Percentiles rank a stretch among this genome's conserved stretches.
phyloP scores from a whole-genome alignment of 2,329 filamentous ascomycete genomes.

The Rutstroemia sydowiana region DNA sequence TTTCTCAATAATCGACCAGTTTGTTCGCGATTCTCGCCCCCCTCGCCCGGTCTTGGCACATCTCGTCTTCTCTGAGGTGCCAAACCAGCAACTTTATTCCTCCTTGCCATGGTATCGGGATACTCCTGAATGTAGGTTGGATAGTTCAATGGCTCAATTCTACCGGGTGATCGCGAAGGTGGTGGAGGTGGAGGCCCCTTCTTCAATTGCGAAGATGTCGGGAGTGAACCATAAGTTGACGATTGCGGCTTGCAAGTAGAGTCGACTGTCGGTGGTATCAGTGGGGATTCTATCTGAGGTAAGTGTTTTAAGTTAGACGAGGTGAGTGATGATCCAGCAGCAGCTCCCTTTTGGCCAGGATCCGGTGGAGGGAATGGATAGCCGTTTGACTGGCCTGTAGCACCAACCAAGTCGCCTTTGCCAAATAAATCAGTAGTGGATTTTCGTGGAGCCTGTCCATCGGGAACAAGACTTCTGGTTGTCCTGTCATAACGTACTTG shows the following conservation, averaged over 20 bases:
- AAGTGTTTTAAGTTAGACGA: conserved; percentile 22
- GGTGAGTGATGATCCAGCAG: conserved; percentile 23
- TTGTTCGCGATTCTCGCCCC: conserved; percentile 6
- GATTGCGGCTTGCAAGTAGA: conserved; percentile 16
- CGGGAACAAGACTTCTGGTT: conserved; percentile 28
- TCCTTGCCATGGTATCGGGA: conserved; percentile 28
- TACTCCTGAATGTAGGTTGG: conserved; percentile 32
- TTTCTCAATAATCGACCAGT: conserved; percentile 25
- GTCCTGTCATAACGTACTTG: conserved; percentile 28
- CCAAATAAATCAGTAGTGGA: conserved; percentile 24
- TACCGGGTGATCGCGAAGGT: conserved; percentile 19
- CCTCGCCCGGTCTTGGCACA: conserved; percentile 10
- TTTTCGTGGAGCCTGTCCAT: conserved; percentile 14
- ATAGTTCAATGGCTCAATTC: conserved; percentile 34
- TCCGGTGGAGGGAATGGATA: conserved; percentile 29
- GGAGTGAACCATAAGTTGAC: not conserved
- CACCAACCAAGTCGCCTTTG: conserved; percentile 17
- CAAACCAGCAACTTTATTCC: conserved; percentile 19
- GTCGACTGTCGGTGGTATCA: conserved; percentile 16
- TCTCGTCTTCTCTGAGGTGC: conserved; percentile 27
- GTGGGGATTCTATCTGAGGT: conserved; percentile 19
- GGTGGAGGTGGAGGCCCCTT: conserved; percentile 25
- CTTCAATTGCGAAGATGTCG: conserved; percentile 2
- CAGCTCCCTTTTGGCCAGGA: conserved; percentile 24
- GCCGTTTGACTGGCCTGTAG: conserved; percentile 20